Evolutionary conservation across 768 basidiomycete genomes (phyloP).

Genomic region (Phlebiopsis flavidoalba): DNA sequence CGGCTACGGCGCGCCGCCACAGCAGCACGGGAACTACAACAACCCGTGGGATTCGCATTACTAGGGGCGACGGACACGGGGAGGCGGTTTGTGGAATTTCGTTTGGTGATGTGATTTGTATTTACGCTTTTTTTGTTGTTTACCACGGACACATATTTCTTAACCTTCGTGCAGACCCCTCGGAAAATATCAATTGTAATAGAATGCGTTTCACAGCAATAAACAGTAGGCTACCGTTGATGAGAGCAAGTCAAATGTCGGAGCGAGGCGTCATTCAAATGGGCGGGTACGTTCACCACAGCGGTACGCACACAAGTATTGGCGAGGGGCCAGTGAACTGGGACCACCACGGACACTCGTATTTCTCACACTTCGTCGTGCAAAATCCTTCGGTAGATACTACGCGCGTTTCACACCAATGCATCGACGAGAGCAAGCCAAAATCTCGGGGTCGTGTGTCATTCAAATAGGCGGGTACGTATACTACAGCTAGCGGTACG

Average conservation of each 20-base stretch:
- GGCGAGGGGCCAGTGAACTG: no score
- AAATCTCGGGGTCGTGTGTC: no score
- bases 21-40: constrained; percentile 14
- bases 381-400: no score
- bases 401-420: no score
- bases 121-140: neutral
- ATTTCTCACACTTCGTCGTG: no score
- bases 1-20: constrained; percentile 4
- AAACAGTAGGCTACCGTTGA: neutral
- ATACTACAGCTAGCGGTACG: no score
- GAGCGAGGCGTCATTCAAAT: neutral
- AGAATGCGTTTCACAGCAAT: neutral
- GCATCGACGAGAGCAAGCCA: no score
- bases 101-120: neutral
- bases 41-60: constrained; percentile 24
- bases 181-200: neutral
- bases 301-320: no score
- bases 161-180: neutral
- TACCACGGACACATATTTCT: neutral
- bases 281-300: no score
- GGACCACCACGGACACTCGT: no score
- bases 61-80: constrained; percentile 1
- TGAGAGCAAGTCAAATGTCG: neutral
- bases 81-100: neutral
- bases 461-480: no score